Conservation (phyloP, 768 basidiomycete genomes). For the Russula emetica region DNA sequence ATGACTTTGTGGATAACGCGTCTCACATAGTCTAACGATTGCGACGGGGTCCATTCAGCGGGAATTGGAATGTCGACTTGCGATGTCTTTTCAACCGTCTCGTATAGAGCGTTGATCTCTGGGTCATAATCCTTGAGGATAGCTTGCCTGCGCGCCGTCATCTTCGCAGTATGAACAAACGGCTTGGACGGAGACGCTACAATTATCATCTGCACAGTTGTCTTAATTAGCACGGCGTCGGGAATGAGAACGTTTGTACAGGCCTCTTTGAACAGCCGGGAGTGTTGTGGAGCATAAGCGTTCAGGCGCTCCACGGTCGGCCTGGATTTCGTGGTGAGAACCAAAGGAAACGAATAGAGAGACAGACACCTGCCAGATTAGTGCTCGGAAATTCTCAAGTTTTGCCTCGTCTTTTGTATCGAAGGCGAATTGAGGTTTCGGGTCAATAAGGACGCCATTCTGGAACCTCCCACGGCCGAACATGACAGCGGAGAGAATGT, state of each 20-base stretch:
- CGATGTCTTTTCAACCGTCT: constrained; percentile 34
- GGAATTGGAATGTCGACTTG: constrained; percentile 33
- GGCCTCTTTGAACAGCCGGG: constrained; percentile 46
- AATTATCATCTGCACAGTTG: constrained; percentile 41
- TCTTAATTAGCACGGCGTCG: not conserved
- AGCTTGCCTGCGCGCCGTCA: constrained; percentile 37
- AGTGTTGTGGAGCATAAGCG: constrained; percentile 42
- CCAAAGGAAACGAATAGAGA: not conserved
- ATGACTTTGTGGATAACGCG: constrained; percentile 38
- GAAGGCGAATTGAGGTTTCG: constrained; percentile 29
- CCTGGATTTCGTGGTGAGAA: constrained; percentile 31
- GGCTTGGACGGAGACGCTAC: constrained; percentile 40
- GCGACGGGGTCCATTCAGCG: constrained; percentile 29
- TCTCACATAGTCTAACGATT: constrained; percentile 35
- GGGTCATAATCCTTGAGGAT: constrained; percentile 38
- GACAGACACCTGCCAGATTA: constrained; percentile 18
- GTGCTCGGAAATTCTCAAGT: constrained; percentile 30
- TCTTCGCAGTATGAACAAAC: constrained; percentile 43
- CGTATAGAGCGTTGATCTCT: constrained; percentile 42
- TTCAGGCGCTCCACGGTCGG: constrained; percentile 42
- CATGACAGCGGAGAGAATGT: constrained; percentile 33
- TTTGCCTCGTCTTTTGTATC: constrained; percentile 30
- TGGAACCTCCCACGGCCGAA: constrained; percentile 36
- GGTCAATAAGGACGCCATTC: constrained; percentile 36
- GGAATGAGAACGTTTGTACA: not conserved